Base-by-base conservation (phyloP, 2,329 filamentous ascomycete genomes). In the Mariannaea elegans region DNA sequence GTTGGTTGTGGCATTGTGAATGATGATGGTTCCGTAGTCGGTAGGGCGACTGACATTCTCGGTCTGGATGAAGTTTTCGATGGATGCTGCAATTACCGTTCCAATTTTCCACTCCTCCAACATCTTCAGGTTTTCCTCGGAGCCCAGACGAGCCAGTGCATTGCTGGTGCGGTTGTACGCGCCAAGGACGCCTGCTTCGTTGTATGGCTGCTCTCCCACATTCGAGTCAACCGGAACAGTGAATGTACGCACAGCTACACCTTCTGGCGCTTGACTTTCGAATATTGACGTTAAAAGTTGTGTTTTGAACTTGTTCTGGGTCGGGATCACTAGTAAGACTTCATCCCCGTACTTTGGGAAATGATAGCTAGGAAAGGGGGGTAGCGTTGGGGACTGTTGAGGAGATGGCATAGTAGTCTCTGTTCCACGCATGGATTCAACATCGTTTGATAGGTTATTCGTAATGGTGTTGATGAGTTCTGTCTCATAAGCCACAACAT, bases 201-300 rank as follows among this genome's bases (percentile, higher is more conserved):
- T 49, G 36, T 56, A 56, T 9, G 53, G 53, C 13, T 56, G 53
- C 12, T 56, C 45, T 12, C 53, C 53, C 9, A 56, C 53, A 1
- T 24, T 14, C 21, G 53, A 56, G 18, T 49, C 34, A 12, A 16
- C 36, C 2, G 45, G 36, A 10, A 49, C 2, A 6, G 6, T 42
- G 19, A 42, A 13, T 3, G 13, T 8, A 18, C 44, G 38, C 27
- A 56, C 6, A 7, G 1, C 12, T n/a, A 24, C 13, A 4, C 24
- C 18, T 14, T 13, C 1, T 1, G 29, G 36, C n/a, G 47, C 16
- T 4, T 29, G 2, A 2, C 12, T 14, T 9, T 27, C 14, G 16
- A 56, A 56, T 16, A 27, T 49, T 2, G 18, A 19, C 13, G 12
- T 27, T 7, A 56, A 34, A 10, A 19, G 5, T 3, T 13, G 2